These are phyloP conservation scores for Rhododendron griersonianum DNA, from an alignment of 148 eudicot species.

Conservation along the genomic window DNA sequence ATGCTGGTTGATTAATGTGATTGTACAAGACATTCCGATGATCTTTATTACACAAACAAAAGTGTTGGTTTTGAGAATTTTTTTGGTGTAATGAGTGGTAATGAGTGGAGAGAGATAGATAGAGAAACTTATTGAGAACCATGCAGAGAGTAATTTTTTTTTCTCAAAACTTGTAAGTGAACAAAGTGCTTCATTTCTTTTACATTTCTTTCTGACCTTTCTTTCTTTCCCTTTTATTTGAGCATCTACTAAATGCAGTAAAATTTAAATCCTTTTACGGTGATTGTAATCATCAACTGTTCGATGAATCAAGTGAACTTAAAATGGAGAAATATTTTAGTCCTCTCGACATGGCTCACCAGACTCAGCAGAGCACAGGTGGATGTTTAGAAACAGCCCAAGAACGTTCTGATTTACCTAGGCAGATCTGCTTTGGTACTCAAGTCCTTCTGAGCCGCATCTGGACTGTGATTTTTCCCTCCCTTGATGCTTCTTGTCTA, in stretches of 20 bases:
- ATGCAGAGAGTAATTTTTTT: too few relatives aligned
- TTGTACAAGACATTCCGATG: background rate
- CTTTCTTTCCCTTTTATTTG: background rate
- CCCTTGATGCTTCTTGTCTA: background rate
- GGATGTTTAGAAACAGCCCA: background rate
- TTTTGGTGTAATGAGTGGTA: too few relatives aligned
- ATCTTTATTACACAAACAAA: background rate
- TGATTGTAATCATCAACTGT: background rate
- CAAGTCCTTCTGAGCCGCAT: background rate
- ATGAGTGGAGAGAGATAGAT: too few relatives aligned
- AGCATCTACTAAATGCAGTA: background rate
- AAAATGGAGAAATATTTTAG: background rate
- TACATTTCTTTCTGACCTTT: background rate
- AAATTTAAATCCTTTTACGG: background rate
- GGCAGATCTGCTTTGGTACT: background rate
- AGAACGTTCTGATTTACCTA: background rate
- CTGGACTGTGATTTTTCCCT: background rate
- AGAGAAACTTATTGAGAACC: too few relatives aligned
- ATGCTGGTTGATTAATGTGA: background rate
- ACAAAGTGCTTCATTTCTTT: background rate
- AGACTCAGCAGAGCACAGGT: background rate
- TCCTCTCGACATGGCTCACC: background rate
- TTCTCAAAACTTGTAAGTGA: too few relatives aligned
- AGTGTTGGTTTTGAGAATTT: too few relatives aligned
- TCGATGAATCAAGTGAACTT: background rate